Percentiles rank a stretch among this genome's conserved stretches.
Evolutionary conservation across 768 basidiomycete species (phyloP).

Genomic region (Boletus coccyginus): DNA sequence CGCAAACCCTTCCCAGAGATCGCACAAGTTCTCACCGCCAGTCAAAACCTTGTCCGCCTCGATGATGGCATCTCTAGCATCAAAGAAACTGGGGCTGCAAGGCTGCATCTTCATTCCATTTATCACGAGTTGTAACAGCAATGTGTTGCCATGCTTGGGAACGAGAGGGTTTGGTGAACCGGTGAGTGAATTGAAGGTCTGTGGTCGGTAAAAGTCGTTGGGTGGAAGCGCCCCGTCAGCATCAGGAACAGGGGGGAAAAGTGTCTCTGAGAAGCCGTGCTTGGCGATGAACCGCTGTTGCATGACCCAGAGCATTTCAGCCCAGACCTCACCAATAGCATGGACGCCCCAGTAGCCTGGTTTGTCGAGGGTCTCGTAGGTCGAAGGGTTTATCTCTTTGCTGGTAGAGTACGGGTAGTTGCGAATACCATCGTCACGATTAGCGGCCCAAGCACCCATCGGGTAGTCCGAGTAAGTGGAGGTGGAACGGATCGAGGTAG

Average conservation of each 20-base stretch:
- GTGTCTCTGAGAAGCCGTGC: conserved; percentile 73
- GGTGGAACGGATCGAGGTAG: conserved; percentile 81
- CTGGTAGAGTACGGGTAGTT: conserved; percentile 88
- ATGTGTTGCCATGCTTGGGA: conserved; percentile 90
- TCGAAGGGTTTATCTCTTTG: conserved; percentile 77
- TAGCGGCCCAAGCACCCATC: conserved; percentile 97
- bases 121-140: conserved; percentile 79
- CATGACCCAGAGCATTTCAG: conserved; percentile 82
- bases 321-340: conserved; percentile 95
- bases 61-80: conserved; percentile 86
- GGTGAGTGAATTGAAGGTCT: conserved; percentile 28
- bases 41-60: conserved; percentile 89
- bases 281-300: conserved; percentile 71
- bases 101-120: conserved; percentile 95
- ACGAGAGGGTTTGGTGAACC: conserved; percentile 49
- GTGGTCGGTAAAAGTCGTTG: conserved; percentile 67
- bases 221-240: conserved; percentile 61
- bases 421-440: conserved; percentile 70
- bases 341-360: conserved; percentile 93
- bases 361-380: conserved; percentile 93
- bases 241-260: conserved; percentile 77
- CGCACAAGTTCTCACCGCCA: conserved; percentile 89
- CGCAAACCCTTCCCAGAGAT: conserved; percentile 83
- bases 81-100: conserved; percentile 88
- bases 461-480: conserved; percentile 70